A percentile compares a stretch with the other conserved stretches of the same genome.
Evolutionary conservation across 495 filamentous ascomycete species (phyloP).

Genomic region (Cercophora newfieldiana): DNA sequence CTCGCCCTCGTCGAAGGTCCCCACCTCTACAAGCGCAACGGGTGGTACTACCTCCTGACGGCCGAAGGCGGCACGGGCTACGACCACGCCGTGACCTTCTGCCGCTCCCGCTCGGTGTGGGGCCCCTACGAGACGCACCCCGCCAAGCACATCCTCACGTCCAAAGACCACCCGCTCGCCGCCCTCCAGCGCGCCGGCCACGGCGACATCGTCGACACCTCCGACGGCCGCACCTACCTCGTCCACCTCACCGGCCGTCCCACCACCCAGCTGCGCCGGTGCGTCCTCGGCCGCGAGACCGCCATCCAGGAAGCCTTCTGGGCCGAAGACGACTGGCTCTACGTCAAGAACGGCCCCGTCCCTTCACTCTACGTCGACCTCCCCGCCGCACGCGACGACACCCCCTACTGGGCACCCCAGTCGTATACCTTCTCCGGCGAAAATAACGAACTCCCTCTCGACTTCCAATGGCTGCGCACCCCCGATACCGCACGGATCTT

Average conservation of each 20-base stretch:
- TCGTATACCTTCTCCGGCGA: conserved; percentile 45
- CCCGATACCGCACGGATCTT: conserved; percentile 58
- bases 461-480: conserved; percentile 59
- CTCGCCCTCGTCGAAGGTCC: conserved; percentile 60
- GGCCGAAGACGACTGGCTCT: conserved; percentile 56
- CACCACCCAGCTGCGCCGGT: conserved; percentile 52
- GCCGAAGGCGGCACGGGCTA: conserved; percentile 66
- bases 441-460: conserved; percentile 44
- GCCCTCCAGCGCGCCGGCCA: conserved; percentile 58
- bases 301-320: conserved; percentile 57
- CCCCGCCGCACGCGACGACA: conserved; percentile 48
- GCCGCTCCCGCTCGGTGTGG: conserved; percentile 54
- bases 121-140: conserved; percentile 61
- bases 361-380: conserved; percentile 55
- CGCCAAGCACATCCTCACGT: conserved; percentile 45
- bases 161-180: conserved; percentile 45
- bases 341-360: conserved; percentile 56
- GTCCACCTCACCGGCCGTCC: conserved; percentile 57
- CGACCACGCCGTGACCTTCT: conserved; percentile 55
- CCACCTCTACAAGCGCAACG: conserved; percentile 63
- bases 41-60: conserved; percentile 67
- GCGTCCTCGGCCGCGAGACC: conserved; percentile 56
- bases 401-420: conserved; percentile 52
- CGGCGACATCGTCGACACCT: conserved; percentile 60
- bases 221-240: conserved; percentile 55